These are phyloP conservation scores for Ascochyta fabae DNA, from an alignment of 2,329 filamentous ascomycete genomes.

Conservation along the genomic window DNA sequence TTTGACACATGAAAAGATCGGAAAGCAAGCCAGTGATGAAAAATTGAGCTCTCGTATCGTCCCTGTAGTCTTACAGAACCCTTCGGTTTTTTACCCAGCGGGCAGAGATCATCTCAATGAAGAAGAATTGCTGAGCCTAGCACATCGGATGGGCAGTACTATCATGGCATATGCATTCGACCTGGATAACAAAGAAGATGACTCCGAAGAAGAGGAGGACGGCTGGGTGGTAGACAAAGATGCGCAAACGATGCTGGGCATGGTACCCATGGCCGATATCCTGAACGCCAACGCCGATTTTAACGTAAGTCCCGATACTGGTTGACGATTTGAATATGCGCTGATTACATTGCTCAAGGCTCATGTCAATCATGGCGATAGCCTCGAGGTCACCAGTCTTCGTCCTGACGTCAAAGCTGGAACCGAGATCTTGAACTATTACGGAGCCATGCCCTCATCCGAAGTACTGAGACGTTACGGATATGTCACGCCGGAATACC, in stretches of 20 bases:
- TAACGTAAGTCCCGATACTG: conserved; percentile 17
- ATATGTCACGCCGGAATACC: conserved; percentile 30
- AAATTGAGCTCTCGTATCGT: conserved; percentile 26
- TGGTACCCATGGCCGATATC: conserved; percentile 37
- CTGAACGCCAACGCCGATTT: conserved; percentile 35
- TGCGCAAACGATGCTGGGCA: conserved; percentile 29
- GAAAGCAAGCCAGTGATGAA: conserved; percentile 27
- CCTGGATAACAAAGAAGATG: conserved; percentile 25
- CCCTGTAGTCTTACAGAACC: conserved; percentile 21
- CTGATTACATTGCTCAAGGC: conserved; percentile 10
- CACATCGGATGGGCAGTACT: conserved; percentile 31
- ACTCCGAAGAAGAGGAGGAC: conserved; percentile 29
- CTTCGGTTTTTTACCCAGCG: conserved; percentile 17
- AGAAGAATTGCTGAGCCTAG: conserved; percentile 25
- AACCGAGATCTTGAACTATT: conserved; percentile 32
- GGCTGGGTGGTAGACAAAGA: conserved; percentile 35
- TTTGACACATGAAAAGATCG: conserved; percentile 29
- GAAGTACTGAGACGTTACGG: conserved; percentile 33
- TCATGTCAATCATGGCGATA: conserved; percentile 33
- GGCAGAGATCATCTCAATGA: conserved; percentile 3
- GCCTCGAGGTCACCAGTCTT: conserved; percentile 24
- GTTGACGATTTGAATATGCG: not conserved
- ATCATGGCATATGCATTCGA: conserved; percentile 37
- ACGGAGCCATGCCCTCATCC: conserved; percentile 31
- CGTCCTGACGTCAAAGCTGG: conserved; percentile 22